These are phyloP conservation scores for Tricholoma flavovirens DNA, from an alignment of 768 basidiomycete genomes.

Conservation along the genomic window DNA sequence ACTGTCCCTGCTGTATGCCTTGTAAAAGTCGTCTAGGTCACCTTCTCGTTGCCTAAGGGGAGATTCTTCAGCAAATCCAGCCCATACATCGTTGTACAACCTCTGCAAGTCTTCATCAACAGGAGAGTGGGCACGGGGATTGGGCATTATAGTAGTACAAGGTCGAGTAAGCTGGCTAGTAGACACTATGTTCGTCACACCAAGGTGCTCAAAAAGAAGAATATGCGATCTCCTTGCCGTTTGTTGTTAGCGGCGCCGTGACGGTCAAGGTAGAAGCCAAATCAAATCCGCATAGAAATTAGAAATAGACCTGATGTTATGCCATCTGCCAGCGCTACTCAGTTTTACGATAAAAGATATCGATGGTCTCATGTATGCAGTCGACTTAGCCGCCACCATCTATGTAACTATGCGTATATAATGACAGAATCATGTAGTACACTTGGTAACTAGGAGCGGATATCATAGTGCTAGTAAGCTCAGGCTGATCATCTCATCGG, in stretches of 20 bases:
- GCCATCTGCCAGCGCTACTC: too few relatives aligned
- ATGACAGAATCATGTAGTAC: too few relatives aligned
- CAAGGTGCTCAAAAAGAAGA: neutral
- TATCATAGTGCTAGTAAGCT: too few relatives aligned
- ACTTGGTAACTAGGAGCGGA: too few relatives aligned
- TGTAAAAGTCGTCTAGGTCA: slow-evolving; percentile 35
- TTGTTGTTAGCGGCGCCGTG: neutral
- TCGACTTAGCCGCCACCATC: too few relatives aligned
- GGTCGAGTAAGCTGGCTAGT: neutral
- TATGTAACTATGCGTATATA: too few relatives aligned
- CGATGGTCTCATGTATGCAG: too few relatives aligned
- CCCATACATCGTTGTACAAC: slow-evolving; percentile 73
- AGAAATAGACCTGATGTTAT: too few relatives aligned
- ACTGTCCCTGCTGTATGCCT: slow-evolving; percentile 25
- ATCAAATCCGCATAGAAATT: neutral
- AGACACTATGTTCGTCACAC: neutral
- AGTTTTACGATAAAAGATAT: too few relatives aligned
- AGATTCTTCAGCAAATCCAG: slow-evolving; percentile 50
- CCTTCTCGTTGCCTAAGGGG: slow-evolving; percentile 23
- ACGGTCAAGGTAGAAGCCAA: neutral
- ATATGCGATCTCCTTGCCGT: neutral
- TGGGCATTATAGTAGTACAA: slow-evolving; percentile 41
- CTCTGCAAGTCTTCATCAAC: slow-evolving; percentile 68
- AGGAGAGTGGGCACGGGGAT: slow-evolving; percentile 33
- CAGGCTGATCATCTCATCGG: too few relatives aligned